These are phyloP conservation scores for Trichosporon sp. DNA, from an alignment of 1,284 basidiomycete genomes.

Conservation along the genomic window DNA sequence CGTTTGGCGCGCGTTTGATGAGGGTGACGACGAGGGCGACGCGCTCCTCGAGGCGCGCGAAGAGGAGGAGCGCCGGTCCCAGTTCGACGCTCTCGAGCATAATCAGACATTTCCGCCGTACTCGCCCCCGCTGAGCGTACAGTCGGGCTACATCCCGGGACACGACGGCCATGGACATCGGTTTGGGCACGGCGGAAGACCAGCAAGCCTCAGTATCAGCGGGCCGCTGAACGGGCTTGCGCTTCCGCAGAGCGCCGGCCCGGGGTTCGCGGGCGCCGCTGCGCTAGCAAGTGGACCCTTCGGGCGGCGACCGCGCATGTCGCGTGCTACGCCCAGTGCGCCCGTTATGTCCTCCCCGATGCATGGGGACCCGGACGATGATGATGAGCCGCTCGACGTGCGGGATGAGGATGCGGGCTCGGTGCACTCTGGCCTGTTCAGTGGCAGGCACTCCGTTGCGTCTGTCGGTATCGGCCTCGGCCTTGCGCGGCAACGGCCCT, in stretches of 20 bases:
- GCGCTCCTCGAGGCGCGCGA: conserved; percentile 18
- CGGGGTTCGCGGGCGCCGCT: background rate
- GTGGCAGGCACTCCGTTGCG: conserved; percentile 23
- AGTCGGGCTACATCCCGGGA: background rate
- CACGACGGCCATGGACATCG: background rate
- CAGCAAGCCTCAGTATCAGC: background rate
- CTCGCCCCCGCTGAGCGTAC: background rate
- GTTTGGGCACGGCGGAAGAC: background rate
- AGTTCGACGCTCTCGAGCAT: background rate
- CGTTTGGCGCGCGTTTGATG: conserved; percentile 84
- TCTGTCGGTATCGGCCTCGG: conserved; percentile 29
- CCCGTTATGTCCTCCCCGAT: background rate
- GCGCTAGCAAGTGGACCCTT: background rate
- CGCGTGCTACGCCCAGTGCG: background rate
- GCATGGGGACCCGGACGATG: background rate
- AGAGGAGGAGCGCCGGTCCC: background rate
- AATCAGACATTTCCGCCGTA: background rate
- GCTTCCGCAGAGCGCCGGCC: background rate
- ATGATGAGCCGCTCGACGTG: conserved; percentile 6
- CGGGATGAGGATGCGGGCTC: conserved; percentile 19
- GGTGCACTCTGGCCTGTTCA: conserved; percentile 27
- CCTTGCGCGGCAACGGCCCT: background rate
- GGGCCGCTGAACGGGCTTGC: background rate
- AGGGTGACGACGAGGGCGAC: conserved; percentile 67
- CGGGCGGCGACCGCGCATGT: background rate